Base-by-base conservation (phyloP, 768 basidiomycete species). In the Udeniomyces megalosporus region DNA sequence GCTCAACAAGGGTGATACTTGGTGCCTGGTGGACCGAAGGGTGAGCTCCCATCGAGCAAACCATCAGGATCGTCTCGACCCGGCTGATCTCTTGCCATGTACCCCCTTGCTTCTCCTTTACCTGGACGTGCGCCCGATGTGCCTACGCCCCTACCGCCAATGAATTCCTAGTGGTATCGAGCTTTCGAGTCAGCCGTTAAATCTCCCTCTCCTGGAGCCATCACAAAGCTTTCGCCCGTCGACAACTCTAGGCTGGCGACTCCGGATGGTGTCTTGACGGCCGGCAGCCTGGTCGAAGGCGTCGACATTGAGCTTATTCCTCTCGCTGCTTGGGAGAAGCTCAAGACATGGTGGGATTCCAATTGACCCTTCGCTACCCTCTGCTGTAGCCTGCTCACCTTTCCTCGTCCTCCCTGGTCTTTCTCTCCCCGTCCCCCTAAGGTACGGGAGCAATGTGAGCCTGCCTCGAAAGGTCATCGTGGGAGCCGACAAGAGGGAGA, bases 301-400 rank as follows among this genome's bases (percentile, higher is more conserved):
- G 69, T 71, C 38, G 73, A 95, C 70, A 80, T 85, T 56, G 84
- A 87, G 71, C 85, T 81, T 67, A 77, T 95, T 3, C 86, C 88
- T 1, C 75, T 78, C 62, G 77, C 78, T 28, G 82, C 81, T 24
- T 93, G 89, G 91, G 69, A 76, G 24, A 75, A 78, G 22, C 78
- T 95, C 44, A 73, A 77, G 8, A 66, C 77, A 55, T 90, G 89
- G 92, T 88, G 67, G n/a, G n/a, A n/a, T n/a, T n/a, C n/a, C n/a
- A n/a, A n/a, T n/a, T n/a, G n/a, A n/a, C n/a, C n/a, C n/a, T n/a
- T n/a, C n/a, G n/a, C n/a, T n/a, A n/a, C n/a, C n/a, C n/a, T n/a
- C n/a, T n/a, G n/a, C n/a, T n/a, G n/a, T n/a, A n/a, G n/a, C n/a
- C n/a, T n/a, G n/a, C n/a, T n/a, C n/a, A n/a, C 20, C 12, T 11